Evolutionary conservation across 2,329 filamentous ascomycete species (phyloP), one percentile per base, ranked within the genome.

Genomic region (Cladosporium cucumerinum): DNA sequence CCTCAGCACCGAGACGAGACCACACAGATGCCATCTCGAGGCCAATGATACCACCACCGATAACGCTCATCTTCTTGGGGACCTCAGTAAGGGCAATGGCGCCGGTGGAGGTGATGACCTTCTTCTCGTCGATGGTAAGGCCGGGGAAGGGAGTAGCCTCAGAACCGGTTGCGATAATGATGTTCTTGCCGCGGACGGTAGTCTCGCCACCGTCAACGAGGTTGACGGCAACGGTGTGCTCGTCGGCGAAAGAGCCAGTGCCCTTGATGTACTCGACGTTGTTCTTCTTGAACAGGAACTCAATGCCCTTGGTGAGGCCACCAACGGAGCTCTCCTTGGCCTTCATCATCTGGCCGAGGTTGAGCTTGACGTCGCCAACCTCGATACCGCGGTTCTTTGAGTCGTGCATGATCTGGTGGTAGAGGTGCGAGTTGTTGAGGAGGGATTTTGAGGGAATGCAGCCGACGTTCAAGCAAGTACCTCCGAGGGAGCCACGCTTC

Each of bases 391-490:
- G 92, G 81, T 91, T 88, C 84, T 97, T 97, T 71, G 93, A 94
- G 84, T 99, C 95, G 84, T 99, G 94, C 67, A 96, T 87, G 76
- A 97, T 90, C 82, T 93, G 90, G 84, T 98, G 94, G 85, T 98
- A 98, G 67, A 98, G 87, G 80, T 97, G 93, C 74, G 95, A 97
- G 86, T 98, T 98, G 89, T 98, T 99, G 80, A 99, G 91, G 72
- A 99, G 92, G 69, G 95, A 97, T 83, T 99, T 99, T 71, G 95
- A 99, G 71, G 95, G 95, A 78, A 99, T 99, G 83, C 95, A 99
- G 82, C 95, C 95, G 76, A 99, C 95, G 80, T 65, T 65, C 57
- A 65, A 52, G 57, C 63, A 65, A 32, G 63, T 65, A 78, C 95
- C 95, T 75, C 95, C 95, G 74, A 99, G 89, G 67, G 87, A 85